Base-by-base conservation (phyloP, 1,284 basidiomycete genomes). In the Cutaneotrichosporon dermatis region DNA sequence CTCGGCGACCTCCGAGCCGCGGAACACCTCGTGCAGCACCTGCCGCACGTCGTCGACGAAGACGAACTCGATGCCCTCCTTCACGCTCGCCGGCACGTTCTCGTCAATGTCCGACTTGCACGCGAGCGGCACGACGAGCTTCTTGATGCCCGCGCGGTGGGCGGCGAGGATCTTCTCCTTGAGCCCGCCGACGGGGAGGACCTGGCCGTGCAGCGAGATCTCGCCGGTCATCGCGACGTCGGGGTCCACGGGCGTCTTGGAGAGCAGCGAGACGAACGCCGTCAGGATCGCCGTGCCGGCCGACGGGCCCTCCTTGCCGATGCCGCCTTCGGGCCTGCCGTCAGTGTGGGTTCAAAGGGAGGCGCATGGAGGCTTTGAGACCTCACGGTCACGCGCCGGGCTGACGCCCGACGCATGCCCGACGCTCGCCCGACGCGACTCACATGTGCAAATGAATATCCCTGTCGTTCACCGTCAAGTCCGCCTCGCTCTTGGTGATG, bases 181-280 rank as follows among this genome's bases (percentile, higher is more conserved):
- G 61, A 96, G 78, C 0, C 92, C 92, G 10, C 92, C 93, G 4
- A 96, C 93, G 2, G 93, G 91, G 0, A 95, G 83, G 7, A 96
- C 92, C 77, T 93, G 90, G 0, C 92, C 92, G 0, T 92, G 87
- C 13, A 96, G 84, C 4, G 91, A 90, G 61, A 97, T 92, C 76
- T 96, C 93, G 42, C 92, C 92, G 0, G 93, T 96, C 91, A 96
- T 93, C 6, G 93, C 92, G 57, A 94, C 89, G 77, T 95, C 90
- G 13, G 90, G 88, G 71, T 84, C 83, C 48, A 96, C 86, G 75
- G 81, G 84, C 9, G 86, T 89, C 79, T 87, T 88, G 1, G 89
- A 92, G 79, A 97, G 89, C 61, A 98, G 80, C 49, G 88, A 91
- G 16, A 97, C 91, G 69, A 97, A 89, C 1, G 93, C 93, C 40